Evolutionary conservation across 306 rosid genomes (phyloP), one percentile per base, ranked within the genome.

Genomic region (Pterocarpus santalinus): DNA sequence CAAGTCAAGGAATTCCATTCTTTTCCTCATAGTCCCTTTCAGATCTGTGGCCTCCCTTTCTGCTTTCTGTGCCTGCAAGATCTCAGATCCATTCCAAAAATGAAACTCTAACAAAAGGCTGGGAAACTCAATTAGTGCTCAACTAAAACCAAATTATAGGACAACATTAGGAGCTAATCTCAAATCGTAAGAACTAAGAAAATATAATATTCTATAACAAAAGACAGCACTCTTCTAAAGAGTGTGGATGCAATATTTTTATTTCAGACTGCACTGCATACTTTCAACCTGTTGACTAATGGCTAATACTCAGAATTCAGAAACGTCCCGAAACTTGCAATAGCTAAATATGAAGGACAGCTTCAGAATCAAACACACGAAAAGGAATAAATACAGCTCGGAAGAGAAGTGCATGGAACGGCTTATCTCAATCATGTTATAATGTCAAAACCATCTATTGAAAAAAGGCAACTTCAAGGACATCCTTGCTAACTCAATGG

Each of bases 1-100:
- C 89, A 94, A 63, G 85, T 94, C 98, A 46, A 94, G 98, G 84
- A 94, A 94, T 79, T 94, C 98, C 92, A 94, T 88, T 86, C 97
- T 91, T 87, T 94, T 94, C 80, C 97, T 89, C 91, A 92, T 94
- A 35, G 95, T 89, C 35, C 98, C 97, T 94, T 94, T 94, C 72
- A 94, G 97, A 81, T 94, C 98, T 75, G 90, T 72, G 39, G 97
- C 92, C 66, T 92, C 98, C 82, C 97, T 88, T 80, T 94, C 98
- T 70, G 91, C 94, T 82, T 92, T 94, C 88, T 92, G 98, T 65
- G 95, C 98, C 97, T 94, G 83, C 79, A 61, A 51, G 49, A 73
- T 72, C 68, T 85, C 67, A 76, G 65, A 22, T 38, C 12, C 36
- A 35, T 5, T 67, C 16, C 3, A 49, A 64, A 7, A 58, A 8